These are phyloP conservation scores for Geotrichum reessii DNA, from an alignment of 1,139 yeast species.

Conservation along the genomic window DNA sequence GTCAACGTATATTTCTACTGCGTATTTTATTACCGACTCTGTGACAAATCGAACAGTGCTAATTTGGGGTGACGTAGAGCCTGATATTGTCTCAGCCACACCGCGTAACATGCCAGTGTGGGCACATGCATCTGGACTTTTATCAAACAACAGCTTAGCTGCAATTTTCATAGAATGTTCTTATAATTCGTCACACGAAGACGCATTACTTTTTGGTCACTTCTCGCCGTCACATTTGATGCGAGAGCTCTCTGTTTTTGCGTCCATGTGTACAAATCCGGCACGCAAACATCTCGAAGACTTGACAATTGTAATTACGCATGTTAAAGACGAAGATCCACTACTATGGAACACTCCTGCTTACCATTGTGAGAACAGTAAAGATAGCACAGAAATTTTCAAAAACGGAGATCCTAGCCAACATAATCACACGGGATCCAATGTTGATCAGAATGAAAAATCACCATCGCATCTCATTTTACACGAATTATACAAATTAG, in stretches of 20 bases:
- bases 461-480: conserved; percentile 21
- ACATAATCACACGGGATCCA: conserved; percentile 2
- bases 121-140: conserved; percentile 48
- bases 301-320: conserved; percentile 58
- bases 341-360: conserved; percentile 10
- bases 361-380: conserved; percentile 3
- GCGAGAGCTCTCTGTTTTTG: conserved; percentile 43
- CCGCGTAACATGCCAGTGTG: conserved; percentile 50
- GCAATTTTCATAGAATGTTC: conserved; percentile 78
- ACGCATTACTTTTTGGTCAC: conserved; percentile 63
- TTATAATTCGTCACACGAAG: conserved; percentile 45
- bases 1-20: conserved; percentile 43
- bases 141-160: conserved; percentile 40
- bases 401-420: not conserved
- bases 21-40: conserved; percentile 46
- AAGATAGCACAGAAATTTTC: not conserved
- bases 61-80: conserved; percentile 78
- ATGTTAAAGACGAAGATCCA: conserved; percentile 52
- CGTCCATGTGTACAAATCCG: conserved; percentile 4
- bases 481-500: conserved; percentile 22
- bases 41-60: conserved; percentile 40
- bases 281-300: conserved; percentile 34
- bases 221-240: conserved; percentile 61
- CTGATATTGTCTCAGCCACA: conserved; percentile 47
- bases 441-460: conserved; percentile 5